These are phyloP conservation scores for Zea mays DNA, from an alignment of 176 grass and related monocot genomes.

Conservation along the genomic window DNA sequence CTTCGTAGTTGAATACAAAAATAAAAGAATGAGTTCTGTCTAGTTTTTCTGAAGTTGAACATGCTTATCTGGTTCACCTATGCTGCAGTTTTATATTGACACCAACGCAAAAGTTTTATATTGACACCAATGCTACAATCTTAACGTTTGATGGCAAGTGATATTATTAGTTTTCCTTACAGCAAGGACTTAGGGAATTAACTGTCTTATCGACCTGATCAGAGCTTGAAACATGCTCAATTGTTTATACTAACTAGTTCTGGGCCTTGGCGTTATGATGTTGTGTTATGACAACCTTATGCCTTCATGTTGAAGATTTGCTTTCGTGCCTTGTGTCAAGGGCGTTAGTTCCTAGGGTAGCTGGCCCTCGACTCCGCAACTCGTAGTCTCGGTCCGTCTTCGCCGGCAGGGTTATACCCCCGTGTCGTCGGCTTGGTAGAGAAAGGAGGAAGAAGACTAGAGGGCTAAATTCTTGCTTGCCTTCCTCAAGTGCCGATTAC, in stretches of 20 bases:
- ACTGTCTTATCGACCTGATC: not conserved
- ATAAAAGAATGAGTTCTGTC: not conserved
- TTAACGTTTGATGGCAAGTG: not conserved
- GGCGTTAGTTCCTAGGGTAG: no score
- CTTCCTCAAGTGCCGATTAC: no score
- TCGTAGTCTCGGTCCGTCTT: no score
- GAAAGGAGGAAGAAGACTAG: no score
- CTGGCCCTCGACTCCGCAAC: no score
- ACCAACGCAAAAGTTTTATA: not conserved
- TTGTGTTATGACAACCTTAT: not conserved
- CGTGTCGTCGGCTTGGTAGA: no score
- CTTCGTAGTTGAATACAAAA: conserved; percentile 5
- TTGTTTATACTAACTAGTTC: conserved; percentile 23
- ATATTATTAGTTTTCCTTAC: not conserved
- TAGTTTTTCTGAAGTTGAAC: conserved; percentile 7
- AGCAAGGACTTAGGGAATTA: conserved; percentile 1
- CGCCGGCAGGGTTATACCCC: no score
- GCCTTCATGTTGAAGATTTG: not conserved
- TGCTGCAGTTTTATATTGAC: not conserved
- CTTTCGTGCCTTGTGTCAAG: not conserved
- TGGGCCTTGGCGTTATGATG: not conserved
- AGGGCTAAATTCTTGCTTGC: no score
- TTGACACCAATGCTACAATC: not conserved
- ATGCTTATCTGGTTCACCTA: not conserved
- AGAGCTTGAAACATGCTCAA: not conserved